A percentile compares a stretch with the other conserved stretches of the same genome.
These are phyloP conservation scores for Hericium coralloides DNA, from an alignment of 768 basidiomycete genomes.

Conservation along the genomic window DNA sequence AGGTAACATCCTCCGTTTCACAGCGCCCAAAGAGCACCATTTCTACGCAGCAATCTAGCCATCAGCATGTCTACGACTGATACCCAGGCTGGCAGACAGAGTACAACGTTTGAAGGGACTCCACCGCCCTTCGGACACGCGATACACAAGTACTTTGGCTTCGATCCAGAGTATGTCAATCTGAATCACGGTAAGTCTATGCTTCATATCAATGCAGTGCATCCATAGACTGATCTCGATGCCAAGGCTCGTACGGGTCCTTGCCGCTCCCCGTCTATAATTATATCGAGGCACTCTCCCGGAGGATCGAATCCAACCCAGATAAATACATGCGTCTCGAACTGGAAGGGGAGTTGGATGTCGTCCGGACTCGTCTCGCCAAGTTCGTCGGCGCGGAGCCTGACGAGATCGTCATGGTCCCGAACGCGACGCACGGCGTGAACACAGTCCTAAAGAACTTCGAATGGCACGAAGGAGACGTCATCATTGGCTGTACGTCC, in stretches of 20 bases:
- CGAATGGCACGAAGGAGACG: constrained; percentile 56
- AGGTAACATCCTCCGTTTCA: too few relatives aligned
- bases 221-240: neutral
- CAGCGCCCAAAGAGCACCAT: too few relatives aligned
- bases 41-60: too few relatives aligned
- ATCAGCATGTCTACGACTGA: neutral
- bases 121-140: constrained; percentile 49
- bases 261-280: constrained; percentile 43
- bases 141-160: constrained; percentile 42
- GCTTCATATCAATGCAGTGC: neutral
- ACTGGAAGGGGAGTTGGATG: constrained; percentile 25
- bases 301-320: constrained; percentile 42
- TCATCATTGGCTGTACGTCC: constrained; percentile 51
- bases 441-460: constrained; percentile 63
- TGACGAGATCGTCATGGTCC: constrained; percentile 51
- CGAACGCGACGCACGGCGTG: constrained; percentile 57
- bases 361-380: constrained; percentile 39
- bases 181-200: constrained; percentile 54
- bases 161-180: constrained; percentile 53
- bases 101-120: neutral
- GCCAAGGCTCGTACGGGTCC: constrained; percentile 50
- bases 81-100: neutral
- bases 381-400: constrained; percentile 38
- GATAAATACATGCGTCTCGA: constrained; percentile 43
- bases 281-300: constrained; percentile 32